Evolutionary conservation across 805 yeast genomes (phyloP), one percentile per base, ranked within the genome.

Genomic region (Cyberlindnera xylosilytica): DNA sequence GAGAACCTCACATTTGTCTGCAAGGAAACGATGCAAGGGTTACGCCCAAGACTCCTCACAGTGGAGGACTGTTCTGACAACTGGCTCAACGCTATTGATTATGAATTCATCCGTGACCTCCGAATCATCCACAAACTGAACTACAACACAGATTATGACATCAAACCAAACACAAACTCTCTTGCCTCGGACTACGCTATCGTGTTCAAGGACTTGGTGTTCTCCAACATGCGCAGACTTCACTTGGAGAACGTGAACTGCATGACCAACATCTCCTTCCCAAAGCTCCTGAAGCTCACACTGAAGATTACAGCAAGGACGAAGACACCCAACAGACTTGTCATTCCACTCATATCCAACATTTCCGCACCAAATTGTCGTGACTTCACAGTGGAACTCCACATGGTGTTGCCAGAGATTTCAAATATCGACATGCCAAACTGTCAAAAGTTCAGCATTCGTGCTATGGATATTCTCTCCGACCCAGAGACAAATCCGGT

Each of bases 221-320:
- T 44, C 34, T 5, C 18, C 4, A 10, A 16, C 29, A 18, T 44
- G 11, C 20, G 20, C 10, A n/a, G 15, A 1, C 36, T 44, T 15
- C n/a, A 13, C 8, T 29, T 44, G 20, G 36, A 35, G 23, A 44
- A 44, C 22, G 38, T 39, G 17, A 39, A 39, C 17, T 44, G 43
- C 24, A 12, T 44, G 24, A 12, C 17, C 6, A 6, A 19, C n/a
- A 12, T 44, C 24, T 16, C 27, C 4, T 27, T 44, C 18, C 43
- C 47, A 20, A 16, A 7, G 8, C 31, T 38, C 6, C 33, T 36
- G 13, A 22, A 13, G 8, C 26, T 44, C n/a, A 11, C 19, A 3
- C 13, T 44, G 18, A 23, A n/a, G 20, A 36, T 36, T 12, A 36
- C 40, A 7, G 34, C 24, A 2, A 7, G 4, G 12, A 34, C 47